These are phyloP conservation scores for Colletotrichum camelliae DNA, from an alignment of 2,329 filamentous ascomycete species.

Conservation along the genomic window DNA sequence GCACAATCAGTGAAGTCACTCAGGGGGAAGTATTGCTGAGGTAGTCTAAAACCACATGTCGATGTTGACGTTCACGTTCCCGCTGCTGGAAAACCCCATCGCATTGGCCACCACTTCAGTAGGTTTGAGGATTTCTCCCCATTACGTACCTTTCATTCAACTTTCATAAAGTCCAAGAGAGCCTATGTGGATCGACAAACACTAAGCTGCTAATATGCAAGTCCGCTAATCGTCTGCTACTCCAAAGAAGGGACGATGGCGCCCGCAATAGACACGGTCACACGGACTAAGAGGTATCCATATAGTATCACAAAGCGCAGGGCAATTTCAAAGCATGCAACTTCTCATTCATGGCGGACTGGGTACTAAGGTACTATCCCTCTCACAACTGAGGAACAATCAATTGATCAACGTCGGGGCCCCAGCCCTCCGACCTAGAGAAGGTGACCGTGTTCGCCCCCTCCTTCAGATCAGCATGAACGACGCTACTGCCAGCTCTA, in stretches of 20 bases:
- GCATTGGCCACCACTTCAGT: no score
- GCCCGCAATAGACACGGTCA: background rate
- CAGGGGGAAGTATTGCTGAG: background rate
- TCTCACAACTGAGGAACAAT: conserved; percentile 47
- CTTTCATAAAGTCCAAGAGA: background rate
- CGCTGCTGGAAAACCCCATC: no score
- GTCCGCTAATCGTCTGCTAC: background rate
- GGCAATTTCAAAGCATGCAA: accelerated
- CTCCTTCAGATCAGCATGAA: conserved; percentile 52
- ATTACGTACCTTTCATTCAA: background rate
- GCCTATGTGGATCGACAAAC: background rate
- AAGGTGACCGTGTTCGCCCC: conserved; percentile 57
- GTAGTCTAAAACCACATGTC: no score
- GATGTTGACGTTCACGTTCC: no score
- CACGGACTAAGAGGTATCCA: accelerated
- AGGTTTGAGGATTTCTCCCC: no score
- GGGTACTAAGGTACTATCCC: no score
- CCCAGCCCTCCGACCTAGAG: conserved; percentile 44
- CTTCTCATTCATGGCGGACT: background rate
- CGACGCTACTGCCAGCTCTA: conserved; percentile 44
- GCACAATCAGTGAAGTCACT: background rate
- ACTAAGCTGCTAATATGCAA: background rate
- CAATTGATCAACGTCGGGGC: conserved; percentile 58
- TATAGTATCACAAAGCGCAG: background rate
- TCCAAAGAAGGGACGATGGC: background rate